Evolutionary conservation across 768 basidiomycete genomes (phyloP), one percentile per base, ranked within the genome.

Genomic region (Fomitopsis serialis): DNA sequence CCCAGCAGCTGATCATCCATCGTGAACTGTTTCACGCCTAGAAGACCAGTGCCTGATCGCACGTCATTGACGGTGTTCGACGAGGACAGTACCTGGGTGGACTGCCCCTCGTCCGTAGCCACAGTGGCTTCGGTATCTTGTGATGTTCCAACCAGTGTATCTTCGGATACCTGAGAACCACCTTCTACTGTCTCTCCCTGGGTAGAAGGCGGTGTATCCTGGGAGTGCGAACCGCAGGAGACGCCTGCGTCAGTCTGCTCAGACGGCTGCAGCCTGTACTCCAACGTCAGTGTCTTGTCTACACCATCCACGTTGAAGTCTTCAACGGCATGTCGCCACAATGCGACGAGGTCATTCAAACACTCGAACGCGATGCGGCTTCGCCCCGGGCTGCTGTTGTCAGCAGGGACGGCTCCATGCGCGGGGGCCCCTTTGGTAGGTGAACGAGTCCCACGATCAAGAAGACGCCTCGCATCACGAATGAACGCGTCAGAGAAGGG

Each of bases 1-100:
- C 82, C 75, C 19, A 96, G 74, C 43, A 79, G 56, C 0, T 42
- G 36, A 8, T 79, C 71, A 46, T 89, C 72, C 64, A 87, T 74
- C 0, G 42, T 23, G 56, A 95, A 90, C 22, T 64, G 61, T 58
- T 79, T 85, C 10, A 66, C 78, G 13, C 92, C 92, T 23, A 96
- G 81, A 35, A 91, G 78, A 12, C 75, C 19, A 96, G 74, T 42
- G 79, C 56, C 0, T 42, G 36, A 8, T 79, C 71, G 46, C 89
- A 72, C 64, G 86, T 74, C 0, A 42, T 23, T 55, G 94, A 90
- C 22, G n/a, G n/a, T 64, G 61, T 58, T 79, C 84, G 9, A 66
- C 78, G 13, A 91, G 92, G 23, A 96, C 81, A 35, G 90, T 32
- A 11, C 29, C 29, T 32, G 5, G 29, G 6, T 32, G 29, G 5